Conservation (phyloP, 2,329 filamentous ascomycete genomes). For the Trichothecium sympodiale region DNA sequence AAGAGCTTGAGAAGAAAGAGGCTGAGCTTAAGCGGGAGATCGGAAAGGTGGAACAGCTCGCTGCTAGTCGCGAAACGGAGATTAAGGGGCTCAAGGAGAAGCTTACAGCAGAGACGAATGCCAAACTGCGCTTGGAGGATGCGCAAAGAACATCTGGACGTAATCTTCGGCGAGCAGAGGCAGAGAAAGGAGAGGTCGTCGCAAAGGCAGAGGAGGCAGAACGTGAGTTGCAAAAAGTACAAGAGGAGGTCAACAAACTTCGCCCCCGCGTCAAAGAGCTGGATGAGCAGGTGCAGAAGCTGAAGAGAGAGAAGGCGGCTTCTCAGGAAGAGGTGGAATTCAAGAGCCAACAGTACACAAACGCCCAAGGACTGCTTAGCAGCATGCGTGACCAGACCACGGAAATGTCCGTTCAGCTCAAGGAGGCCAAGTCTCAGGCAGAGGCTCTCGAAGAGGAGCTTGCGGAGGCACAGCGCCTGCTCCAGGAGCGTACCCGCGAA, state of each 20-base stretch:
- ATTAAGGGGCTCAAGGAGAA: conserved; percentile 70
- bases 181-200: conserved; percentile 66
- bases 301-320: conserved; percentile 55
- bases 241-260: conserved; percentile 62
- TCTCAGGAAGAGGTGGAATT: conserved; percentile 73
- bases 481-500: conserved; percentile 81
- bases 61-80: conserved; percentile 66
- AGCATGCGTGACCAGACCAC: conserved; percentile 90
- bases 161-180: conserved; percentile 67
- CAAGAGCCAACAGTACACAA: conserved; percentile 76
- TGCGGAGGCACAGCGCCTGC: conserved; percentile 72
- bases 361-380: conserved; percentile 72
- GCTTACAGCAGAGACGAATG: conserved; percentile 61
- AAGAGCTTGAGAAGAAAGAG: conserved; percentile 69
- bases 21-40: conserved; percentile 72
- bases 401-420: conserved; percentile 83
- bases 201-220: conserved; percentile 61
- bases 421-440: conserved; percentile 70
- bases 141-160: conserved; percentile 62
- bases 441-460: conserved; percentile 90
- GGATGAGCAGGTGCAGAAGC: conserved; percentile 60
- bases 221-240: conserved; percentile 58
- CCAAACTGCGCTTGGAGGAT: conserved; percentile 67
- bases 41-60: conserved; percentile 54
- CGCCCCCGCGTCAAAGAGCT: conserved; percentile 52